A percentile compares a stretch with the other conserved stretches of the same genome.
Conservation (phyloP, 805 yeast genomes). For the Candida sithepensis region DNA sequence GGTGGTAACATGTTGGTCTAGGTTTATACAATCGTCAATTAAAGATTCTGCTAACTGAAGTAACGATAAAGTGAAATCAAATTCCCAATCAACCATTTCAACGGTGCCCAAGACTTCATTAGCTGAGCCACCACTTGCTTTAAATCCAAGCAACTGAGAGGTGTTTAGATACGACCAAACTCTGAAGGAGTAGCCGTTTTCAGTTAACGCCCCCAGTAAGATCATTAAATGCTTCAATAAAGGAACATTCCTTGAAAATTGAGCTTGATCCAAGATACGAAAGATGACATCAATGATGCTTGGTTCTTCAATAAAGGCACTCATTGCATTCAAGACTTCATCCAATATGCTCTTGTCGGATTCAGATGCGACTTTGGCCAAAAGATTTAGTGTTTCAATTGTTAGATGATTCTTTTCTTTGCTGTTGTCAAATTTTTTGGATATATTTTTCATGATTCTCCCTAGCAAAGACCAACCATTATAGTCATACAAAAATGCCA, state of each 20-base stretch:
- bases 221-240: constrained; percentile 44
- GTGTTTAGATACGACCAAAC: constrained; percentile 78
- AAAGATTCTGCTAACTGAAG: constrained; percentile 53
- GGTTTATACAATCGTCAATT: constrained; percentile 44
- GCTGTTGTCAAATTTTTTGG: constrained; percentile 36
- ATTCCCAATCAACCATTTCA: constrained; percentile 69
- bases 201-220: constrained; percentile 45
- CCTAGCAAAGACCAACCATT: constrained; percentile 91
- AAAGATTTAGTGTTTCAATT: constrained; percentile 46
- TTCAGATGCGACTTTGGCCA: constrained; percentile 44
- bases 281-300: constrained; percentile 52
- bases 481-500: constrained; percentile 67
- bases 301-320: constrained; percentile 31
- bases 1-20: constrained; percentile 34
- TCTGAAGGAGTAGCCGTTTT: constrained; percentile 50
- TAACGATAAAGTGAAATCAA: constrained; percentile 57
- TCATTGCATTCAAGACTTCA: constrained; percentile 30
- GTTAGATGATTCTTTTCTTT: constrained; percentile 38
- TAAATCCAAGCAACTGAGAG: constrained; percentile 59
- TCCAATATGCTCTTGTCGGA: constrained; percentile 30
- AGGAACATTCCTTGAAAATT: constrained; percentile 49
- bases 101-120: constrained; percentile 61
- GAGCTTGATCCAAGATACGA: constrained; percentile 63
- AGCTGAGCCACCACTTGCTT: constrained; percentile 63
- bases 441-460: constrained; percentile 64